Percentiles rank a stretch among this genome's conserved stretches.
phyloP scores from a whole-genome alignment of 2,329 filamentous ascomycete genomes.

The Dothistroma pini region DNA sequence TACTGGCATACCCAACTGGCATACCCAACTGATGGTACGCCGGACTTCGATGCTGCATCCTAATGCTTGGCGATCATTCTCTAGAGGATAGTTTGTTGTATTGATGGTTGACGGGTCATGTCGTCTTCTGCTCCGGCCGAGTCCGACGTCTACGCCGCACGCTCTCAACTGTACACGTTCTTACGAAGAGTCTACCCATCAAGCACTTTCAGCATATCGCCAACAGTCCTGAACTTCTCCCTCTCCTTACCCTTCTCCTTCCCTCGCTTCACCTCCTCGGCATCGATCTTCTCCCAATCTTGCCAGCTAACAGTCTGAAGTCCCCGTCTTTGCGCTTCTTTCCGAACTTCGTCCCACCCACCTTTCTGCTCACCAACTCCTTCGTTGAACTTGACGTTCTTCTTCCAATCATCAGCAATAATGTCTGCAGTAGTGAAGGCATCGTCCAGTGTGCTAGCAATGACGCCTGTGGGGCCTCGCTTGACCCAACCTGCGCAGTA shows the following conservation, averaged over 20 bases:
- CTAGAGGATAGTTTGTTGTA: not conserved
- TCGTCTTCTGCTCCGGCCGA: not conserved
- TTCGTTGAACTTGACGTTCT: conserved; percentile 42
- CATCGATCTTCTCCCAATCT: conserved; percentile 83
- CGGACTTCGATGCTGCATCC: too few relatives aligned
- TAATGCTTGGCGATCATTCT: too few relatives aligned
- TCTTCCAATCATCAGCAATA: conserved; percentile 72
- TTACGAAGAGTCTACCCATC: conserved; percentile 22
- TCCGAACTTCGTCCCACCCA: conserved; percentile 75
- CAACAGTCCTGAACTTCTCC: conserved; percentile 60
- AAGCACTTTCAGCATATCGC: conserved; percentile 55
- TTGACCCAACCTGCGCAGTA: conserved; percentile 99
- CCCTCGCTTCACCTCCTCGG: conserved; percentile 68
- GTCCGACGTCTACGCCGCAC: not conserved
- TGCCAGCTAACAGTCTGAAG: conserved; percentile 70
- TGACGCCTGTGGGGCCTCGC: conserved; percentile 88
- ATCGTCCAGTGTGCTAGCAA: conserved; percentile 93
- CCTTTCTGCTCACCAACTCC: conserved; percentile 39
- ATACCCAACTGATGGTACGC: not conserved
- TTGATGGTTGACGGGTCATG: not conserved
- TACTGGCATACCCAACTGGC: not conserved
- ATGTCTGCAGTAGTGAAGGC: conserved; percentile 86
- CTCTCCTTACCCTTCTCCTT: conserved; percentile 67
- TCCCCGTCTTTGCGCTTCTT: conserved; percentile 54
- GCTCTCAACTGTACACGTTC: not conserved